phyloP scores from a whole-genome alignment of 352 stramenopile species.

The Pythium brachiatum region DNA sequence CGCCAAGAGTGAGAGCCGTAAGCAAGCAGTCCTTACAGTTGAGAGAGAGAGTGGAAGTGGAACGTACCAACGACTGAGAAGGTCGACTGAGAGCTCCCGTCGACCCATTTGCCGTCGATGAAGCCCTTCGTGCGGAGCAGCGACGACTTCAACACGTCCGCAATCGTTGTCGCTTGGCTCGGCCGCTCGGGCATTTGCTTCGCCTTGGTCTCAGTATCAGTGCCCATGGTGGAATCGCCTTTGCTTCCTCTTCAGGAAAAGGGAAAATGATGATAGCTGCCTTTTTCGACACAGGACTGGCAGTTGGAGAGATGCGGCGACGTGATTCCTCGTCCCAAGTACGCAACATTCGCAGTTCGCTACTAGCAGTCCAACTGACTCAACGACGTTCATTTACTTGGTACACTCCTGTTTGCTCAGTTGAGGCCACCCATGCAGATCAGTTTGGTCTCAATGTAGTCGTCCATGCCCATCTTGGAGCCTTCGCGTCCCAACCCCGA shows the following conservation, averaged over 20 bases:
- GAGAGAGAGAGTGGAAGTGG: neutral
- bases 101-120: conserved; percentile 73
- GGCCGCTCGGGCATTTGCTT: neutral
- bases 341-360: no score
- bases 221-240: no score
- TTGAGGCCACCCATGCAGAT: conserved; percentile 80
- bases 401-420: neutral
- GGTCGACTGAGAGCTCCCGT: conserved; percentile 43
- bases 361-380: conserved; percentile 1
- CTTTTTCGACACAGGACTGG: neutral
- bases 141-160: conserved; percentile 47
- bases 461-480: conserved; percentile 85
- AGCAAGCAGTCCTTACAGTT: neutral
- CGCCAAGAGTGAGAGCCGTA: neutral
- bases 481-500: conserved; percentile 89
- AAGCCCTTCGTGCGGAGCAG: conserved; percentile 68
- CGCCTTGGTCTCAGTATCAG: neutral
- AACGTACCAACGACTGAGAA: conserved; percentile 54
- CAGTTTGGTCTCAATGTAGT: conserved; percentile 98
- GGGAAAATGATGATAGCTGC: no score
- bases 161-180: conserved; percentile 1
- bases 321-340: neutral
- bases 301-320: neutral
- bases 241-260: no score
- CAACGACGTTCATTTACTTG: neutral